Base-by-base conservation (phyloP, 2,329 filamentous ascomycete species). In the Talaromyces sp. region DNA sequence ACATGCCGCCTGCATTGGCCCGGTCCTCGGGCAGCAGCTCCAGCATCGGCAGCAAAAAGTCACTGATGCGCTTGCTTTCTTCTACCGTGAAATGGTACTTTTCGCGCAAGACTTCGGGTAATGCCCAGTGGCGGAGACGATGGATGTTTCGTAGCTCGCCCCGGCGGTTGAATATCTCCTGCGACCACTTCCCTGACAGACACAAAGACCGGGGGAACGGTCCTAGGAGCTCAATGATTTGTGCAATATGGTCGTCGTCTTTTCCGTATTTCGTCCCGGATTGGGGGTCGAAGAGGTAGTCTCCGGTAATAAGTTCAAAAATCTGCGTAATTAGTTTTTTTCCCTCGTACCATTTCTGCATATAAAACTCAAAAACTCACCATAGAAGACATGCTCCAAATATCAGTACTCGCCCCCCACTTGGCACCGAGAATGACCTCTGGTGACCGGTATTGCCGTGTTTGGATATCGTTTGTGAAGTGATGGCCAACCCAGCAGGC, bases 321-420 rank as follows among this genome's bases (percentile, higher is more conserved):
- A 94, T 89, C 94, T 98, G 23, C 2, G 9, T 40, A 10, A 5
- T 4, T 52, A 12, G 12, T 51, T 27, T 52, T 18, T 42, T n/a
- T 5, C 9, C n/a, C 18, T 7, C 7, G 5, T 3, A 14, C 23
- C 23, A 23, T 23, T 23, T 23, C 23, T 23, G 23, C 23, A 5
- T 16, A 6, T 6, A 16, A 28, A 12, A 33, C n/a, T 6, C 2
- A 2, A 28, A 9, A 56, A 73, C 87, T 70, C 83, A 98, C 95
- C 95, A 99, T 99, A 68, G 91, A 91, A 63, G 95, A 93, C 95
- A 99, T 99, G 78, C 94, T 98, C 95, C 95, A 99, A 7, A 98
- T 91, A 77, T 99, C 95, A 1, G 95, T 98, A 74, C 94, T 98
- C n/a, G 95, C 95, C 68, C 95, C 95, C 95, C 95, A 99, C 81